Conservation (phyloP, 108 stramenopile species). For the Skeletonema menzelii region DNA sequence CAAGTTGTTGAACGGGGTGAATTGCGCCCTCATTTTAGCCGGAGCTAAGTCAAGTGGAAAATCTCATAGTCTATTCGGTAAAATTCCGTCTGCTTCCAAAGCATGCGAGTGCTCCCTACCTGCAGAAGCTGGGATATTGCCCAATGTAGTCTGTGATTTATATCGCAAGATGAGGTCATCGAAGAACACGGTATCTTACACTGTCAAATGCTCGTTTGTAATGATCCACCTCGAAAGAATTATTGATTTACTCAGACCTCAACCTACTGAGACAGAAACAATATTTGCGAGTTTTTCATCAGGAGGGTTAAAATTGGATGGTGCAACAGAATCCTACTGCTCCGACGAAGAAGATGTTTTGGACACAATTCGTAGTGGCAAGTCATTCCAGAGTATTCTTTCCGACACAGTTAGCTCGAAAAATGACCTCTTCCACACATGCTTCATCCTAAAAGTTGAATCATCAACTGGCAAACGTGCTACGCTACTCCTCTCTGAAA, state of each 20-base stretch:
- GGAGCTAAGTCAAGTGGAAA: slow-evolving; percentile 17
- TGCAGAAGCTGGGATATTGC: neutral
- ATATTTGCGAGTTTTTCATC: slow-evolving; percentile 6
- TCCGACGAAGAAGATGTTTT: slow-evolving; percentile 9
- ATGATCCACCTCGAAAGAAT: slow-evolving; percentile 9
- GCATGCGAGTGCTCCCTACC: neutral
- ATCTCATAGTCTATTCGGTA: slow-evolving; percentile 4
- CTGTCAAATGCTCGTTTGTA: slow-evolving; percentile 3
- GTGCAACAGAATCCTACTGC: slow-evolving; percentile 16
- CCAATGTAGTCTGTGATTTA: neutral
- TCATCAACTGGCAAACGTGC: neutral
- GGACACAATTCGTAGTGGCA: slow-evolving; percentile 6
- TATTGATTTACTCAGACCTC: slow-evolving; percentile 11
- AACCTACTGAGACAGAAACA: slow-evolving; percentile 1
- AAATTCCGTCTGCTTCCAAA: neutral
- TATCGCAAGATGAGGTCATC: neutral
- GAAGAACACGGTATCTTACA: neutral
- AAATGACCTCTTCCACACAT: slow-evolving; percentile 10
- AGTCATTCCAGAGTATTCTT: slow-evolving; percentile 2
- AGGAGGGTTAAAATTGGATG: neutral
- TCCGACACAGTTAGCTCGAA: neutral
- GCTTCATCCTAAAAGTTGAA: slow-evolving; percentile 6
- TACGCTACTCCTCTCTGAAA: neutral
- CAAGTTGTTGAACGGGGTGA: slow-evolving; percentile 11
- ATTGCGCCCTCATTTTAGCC: slow-evolving; percentile 3